These are phyloP conservation scores for Fusarium sp. DNA, from an alignment of 2,329 filamentous ascomycete genomes.

Conservation along the genomic window DNA sequence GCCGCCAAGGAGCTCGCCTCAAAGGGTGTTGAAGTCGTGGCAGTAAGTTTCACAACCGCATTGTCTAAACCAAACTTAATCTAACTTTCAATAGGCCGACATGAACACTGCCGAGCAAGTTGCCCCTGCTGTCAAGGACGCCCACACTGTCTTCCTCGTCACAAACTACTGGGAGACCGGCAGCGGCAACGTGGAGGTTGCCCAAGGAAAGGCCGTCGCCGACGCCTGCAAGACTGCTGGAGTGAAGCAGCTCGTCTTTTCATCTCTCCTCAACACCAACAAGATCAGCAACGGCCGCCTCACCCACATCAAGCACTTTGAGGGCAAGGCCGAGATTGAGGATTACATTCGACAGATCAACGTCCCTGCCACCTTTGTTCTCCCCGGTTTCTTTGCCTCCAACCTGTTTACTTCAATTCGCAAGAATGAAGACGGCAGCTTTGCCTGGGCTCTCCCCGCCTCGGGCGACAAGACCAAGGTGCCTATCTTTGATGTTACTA, in stretches of 20 bases:
- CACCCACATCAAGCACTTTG: constrained; percentile 63
- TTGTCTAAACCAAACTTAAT: not conserved
- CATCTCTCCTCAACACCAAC: constrained; percentile 58
- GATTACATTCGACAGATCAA: constrained; percentile 66
- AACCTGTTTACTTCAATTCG: constrained; percentile 55
- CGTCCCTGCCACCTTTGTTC: constrained; percentile 65
- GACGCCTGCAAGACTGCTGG: constrained; percentile 60
- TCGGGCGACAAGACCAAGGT: constrained; percentile 51
- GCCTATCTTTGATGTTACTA: constrained; percentile 55
- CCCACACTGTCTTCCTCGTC: constrained; percentile 60
- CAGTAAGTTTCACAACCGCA: constrained; percentile 42
- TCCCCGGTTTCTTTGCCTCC: constrained; percentile 68
- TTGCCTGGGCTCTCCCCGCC: constrained; percentile 48
- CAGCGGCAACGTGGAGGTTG: constrained; percentile 54
- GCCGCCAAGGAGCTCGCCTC: constrained; percentile 56
- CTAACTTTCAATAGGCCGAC: constrained; percentile 54
- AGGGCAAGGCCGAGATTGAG: constrained; percentile 69
- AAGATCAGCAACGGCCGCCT: constrained; percentile 56
- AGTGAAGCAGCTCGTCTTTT: constrained; percentile 62
- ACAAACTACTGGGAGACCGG: constrained; percentile 57
- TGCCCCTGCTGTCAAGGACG: constrained; percentile 56
- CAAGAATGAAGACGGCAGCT: constrained; percentile 51
- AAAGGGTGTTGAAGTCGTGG: constrained; percentile 60
- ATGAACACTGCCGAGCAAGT: constrained; percentile 55
- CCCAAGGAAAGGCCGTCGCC: constrained; percentile 61